phyloP scores from a whole-genome alignment of 2,329 filamentous ascomycete genomes.

The Thelonectria blattea region DNA sequence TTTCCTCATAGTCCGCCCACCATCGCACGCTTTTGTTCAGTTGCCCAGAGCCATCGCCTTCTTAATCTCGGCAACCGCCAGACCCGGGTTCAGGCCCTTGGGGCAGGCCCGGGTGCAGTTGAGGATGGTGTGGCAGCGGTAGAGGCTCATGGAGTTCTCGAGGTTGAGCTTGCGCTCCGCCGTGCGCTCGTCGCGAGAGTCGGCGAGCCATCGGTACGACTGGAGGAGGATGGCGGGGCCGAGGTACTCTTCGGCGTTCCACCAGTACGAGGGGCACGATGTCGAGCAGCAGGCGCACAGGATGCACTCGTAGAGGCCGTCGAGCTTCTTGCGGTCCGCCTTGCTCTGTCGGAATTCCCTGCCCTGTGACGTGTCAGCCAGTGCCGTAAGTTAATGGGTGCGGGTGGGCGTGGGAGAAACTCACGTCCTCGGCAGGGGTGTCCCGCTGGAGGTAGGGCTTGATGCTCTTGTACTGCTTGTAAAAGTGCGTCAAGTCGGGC shows the following conservation, averaged over 20 bases:
- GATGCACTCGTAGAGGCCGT: slow-evolving; percentile 98
- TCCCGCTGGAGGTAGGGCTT: slow-evolving; percentile 97
- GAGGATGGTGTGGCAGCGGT: slow-evolving; percentile 98
- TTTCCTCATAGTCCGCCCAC: slow-evolving; percentile 12
- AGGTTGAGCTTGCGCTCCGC: slow-evolving; percentile 87
- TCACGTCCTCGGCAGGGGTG: slow-evolving; percentile 81
- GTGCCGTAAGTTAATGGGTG: not conserved
- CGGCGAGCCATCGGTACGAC: slow-evolving; percentile 96
- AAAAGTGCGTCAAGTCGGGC: slow-evolving; percentile 96
- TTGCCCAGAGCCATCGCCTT: slow-evolving; percentile 79
- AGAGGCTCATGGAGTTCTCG: slow-evolving; percentile 98
- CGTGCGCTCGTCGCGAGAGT: slow-evolving; percentile 91
- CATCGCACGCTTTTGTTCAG: slow-evolving; percentile 27
- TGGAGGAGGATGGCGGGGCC: slow-evolving; percentile 96
- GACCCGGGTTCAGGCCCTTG: slow-evolving; percentile 95
- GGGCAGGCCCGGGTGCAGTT: slow-evolving; percentile 98
- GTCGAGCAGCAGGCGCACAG: slow-evolving; percentile 99
- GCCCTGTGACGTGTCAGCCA: slow-evolving; percentile 61
- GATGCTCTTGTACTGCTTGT: slow-evolving; percentile 99
- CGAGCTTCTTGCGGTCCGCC: slow-evolving; percentile 93
- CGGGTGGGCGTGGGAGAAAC: slow-evolving; percentile 43
- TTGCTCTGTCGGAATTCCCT: slow-evolving; percentile 91
- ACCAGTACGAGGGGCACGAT: slow-evolving; percentile 99
- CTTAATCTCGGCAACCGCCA: slow-evolving; percentile 98
- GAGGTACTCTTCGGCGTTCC: slow-evolving; percentile 99